Evolutionary conservation across 2,329 filamentous ascomycete genomes (phyloP).

Genomic region (Xylariaceae sp.): DNA sequence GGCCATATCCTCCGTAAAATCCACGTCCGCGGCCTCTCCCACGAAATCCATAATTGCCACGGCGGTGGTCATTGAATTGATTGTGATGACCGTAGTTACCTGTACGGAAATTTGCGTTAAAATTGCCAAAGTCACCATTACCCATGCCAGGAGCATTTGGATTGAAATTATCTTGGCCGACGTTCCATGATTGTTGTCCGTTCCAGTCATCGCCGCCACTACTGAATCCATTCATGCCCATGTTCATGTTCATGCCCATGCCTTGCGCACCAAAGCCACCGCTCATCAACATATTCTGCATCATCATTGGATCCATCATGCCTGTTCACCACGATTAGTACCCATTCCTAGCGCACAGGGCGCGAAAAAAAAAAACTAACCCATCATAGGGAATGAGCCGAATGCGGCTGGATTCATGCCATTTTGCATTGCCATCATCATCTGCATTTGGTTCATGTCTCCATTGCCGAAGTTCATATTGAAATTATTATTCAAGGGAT

Average conservation of each 20-base stretch:
- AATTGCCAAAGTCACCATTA: slow-evolving; percentile 79
- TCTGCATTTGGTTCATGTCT: slow-evolving; percentile 79
- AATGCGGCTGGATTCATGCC: slow-evolving; percentile 64
- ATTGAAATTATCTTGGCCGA: slow-evolving; percentile 89
- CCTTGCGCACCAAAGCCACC: slow-evolving; percentile 74
- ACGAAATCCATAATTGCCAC: slow-evolving; percentile 70
- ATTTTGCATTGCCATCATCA: slow-evolving; percentile 79
- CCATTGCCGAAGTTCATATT: slow-evolving; percentile 67
- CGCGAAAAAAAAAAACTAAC: slow-evolving; percentile 56
- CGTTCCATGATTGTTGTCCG: slow-evolving; percentile 82
- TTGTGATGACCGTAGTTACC: slow-evolving; percentile 82
- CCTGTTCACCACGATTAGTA: slow-evolving; percentile 53
- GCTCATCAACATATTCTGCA: slow-evolving; percentile 81
- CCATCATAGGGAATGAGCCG: slow-evolving; percentile 78
- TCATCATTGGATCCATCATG: slow-evolving; percentile 85
- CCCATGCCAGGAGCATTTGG: slow-evolving; percentile 83
- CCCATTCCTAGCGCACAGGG: slow-evolving; percentile 17
- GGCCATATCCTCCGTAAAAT: slow-evolving; percentile 58
- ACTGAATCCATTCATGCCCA: slow-evolving; percentile 74
- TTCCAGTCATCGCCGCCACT: slow-evolving; percentile 79
- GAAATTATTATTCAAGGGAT: slow-evolving; percentile 56
- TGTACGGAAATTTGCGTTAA: slow-evolving; percentile 78
- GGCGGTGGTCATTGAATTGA: slow-evolving; percentile 79
- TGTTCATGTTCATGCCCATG: slow-evolving; percentile 82
- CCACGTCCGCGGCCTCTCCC: slow-evolving; percentile 68